Evolutionary conservation across 257 asterid genomes (phyloP), one percentile per base, ranked within the genome.

Genomic region (Osmanthus fragrans): DNA sequence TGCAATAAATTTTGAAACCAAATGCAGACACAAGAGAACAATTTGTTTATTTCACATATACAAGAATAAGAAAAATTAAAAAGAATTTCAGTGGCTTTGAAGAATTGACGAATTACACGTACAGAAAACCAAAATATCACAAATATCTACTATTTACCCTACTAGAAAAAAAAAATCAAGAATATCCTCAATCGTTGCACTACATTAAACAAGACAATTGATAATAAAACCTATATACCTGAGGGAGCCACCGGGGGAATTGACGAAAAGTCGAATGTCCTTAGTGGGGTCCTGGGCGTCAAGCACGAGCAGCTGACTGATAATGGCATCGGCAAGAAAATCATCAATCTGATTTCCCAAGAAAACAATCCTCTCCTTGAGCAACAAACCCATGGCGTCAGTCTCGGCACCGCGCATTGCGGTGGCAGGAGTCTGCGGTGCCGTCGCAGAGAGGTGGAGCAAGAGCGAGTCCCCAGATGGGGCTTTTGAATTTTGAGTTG

Each of bases 181-280:
- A 27, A 27, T 7, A 15, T 13, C 29, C 47, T 19, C 36, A 72
- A 65, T 10, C 58, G 33, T 63, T 19, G 34, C 21, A 68, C 69
- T 19, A 18, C 12, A 42, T 42, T 42, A 42, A 42, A 47, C 76
- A 73, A 65, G 49, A 73, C 39, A 11, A 12, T 32, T 12, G 65
- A 56, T 47, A 25, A 77, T 7, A 36, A 7, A 56, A 56, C 11
- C 27, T 7, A 49, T 70, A 75, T 77, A 91, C 99, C 98, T 93
- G 80, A 91, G 95, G 3, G 98, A 91, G 65, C 99, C 99, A 74
- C 99, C 99, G 21, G 97, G 71, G 21, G 96, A 95, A 85, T 95
- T 95, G 89, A 95, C 45, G 79, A 95, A 93, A 19, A 95, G 93
- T 9, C 98, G 83, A 81, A 95, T 95, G 82, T 95, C 99, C 87